Conservation (phyloP, 345 rosid genomes). For the Eutrema heterophyllum region DNA sequence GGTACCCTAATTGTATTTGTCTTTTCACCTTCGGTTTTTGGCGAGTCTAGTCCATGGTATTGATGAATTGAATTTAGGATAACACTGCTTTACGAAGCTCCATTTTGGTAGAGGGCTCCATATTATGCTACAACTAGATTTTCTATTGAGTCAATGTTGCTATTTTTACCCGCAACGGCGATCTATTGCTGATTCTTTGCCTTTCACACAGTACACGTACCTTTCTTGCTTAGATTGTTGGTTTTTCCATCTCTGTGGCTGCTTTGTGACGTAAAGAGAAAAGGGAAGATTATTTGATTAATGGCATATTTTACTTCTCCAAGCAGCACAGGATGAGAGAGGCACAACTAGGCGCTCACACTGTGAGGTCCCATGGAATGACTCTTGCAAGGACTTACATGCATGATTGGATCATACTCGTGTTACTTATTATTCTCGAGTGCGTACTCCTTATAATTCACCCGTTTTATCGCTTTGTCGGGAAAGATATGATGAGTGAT, state of each 20-base stretch:
- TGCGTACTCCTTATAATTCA: constrained; percentile 40
- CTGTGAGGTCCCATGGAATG: constrained; percentile 59
- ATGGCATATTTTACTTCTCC: not conserved
- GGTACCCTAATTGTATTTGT: constrained; percentile 33
- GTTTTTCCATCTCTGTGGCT: not conserved
- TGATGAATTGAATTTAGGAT: not conserved
- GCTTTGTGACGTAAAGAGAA: not conserved
- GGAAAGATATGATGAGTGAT: constrained; percentile 91
- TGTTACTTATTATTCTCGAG: constrained; percentile 49
- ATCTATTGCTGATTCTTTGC: not conserved
- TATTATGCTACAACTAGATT: not conserved
- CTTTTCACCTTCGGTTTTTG: not conserved
- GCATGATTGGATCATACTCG: constrained; percentile 78
- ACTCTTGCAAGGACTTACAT: constrained; percentile 48
- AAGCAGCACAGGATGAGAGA: constrained; percentile 49
- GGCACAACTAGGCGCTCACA: constrained; percentile 48
- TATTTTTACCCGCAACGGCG: not conserved
- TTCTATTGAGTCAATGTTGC: not conserved
- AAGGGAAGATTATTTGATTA: not conserved
- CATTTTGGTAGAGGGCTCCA: not conserved
- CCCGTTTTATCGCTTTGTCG: constrained; percentile 85
- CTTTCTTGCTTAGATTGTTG: constrained; percentile 3
- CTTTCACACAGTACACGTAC: not conserved
- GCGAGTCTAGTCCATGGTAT: constrained; percentile 5
- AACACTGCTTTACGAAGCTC: not conserved